A percentile compares a stretch with the other conserved stretches of the same genome.
Conservation (phyloP, 352 stramenopile species). For the Thalassiosira hispida region DNA sequence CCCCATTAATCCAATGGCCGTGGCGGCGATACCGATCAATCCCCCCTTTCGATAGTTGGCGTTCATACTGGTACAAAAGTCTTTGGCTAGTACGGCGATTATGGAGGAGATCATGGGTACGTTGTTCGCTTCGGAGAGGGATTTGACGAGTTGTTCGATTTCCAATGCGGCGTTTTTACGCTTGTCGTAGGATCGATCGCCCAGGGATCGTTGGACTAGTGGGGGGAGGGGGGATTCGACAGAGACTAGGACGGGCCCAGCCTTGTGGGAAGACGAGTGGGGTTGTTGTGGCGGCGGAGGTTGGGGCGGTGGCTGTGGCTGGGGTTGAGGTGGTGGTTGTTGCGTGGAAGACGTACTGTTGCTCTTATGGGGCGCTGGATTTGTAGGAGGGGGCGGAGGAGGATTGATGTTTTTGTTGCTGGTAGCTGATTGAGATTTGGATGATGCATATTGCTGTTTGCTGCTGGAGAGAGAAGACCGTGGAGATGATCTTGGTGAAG, state of each 20-base stretch:
- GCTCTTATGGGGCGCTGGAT: background rate
- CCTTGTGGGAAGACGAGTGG: conserved; percentile 23
- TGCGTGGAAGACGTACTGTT: conserved; percentile 10
- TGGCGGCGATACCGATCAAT: conserved; percentile 97
- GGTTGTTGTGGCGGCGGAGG: conserved; percentile 16
- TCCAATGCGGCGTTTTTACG: conserved; percentile 98
- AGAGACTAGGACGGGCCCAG: conserved; percentile 53
- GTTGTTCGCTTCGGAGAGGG: conserved; percentile 93
- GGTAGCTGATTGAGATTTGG: conserved; percentile 16
- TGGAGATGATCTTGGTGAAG: conserved; percentile 18
- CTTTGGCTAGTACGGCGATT: conserved; percentile 95
- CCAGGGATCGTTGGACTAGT: conserved; percentile 86
- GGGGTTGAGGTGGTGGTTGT: background rate
- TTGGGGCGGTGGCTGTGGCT: conserved; percentile 18
- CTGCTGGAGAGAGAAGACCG: conserved; percentile 10
- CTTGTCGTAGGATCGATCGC: conserved; percentile 99
- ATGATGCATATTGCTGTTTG: conserved; percentile 7
- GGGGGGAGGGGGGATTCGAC: conserved; percentile 80
- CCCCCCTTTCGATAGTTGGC: conserved; percentile 98
- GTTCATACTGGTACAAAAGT: conserved; percentile 98
- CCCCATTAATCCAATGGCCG: conserved; percentile 95
- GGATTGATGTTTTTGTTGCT: conserved; percentile 6
- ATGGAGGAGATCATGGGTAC: conserved; percentile 91
- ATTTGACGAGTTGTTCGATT: conserved; percentile 98
- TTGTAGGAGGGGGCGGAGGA: conserved; percentile 13